A percentile compares a stretch with the other conserved stretches of the same genome.
These are phyloP conservation scores for Naganishia randhawae DNA, from an alignment of 768 basidiomycete genomes.

Conservation along the genomic window DNA sequence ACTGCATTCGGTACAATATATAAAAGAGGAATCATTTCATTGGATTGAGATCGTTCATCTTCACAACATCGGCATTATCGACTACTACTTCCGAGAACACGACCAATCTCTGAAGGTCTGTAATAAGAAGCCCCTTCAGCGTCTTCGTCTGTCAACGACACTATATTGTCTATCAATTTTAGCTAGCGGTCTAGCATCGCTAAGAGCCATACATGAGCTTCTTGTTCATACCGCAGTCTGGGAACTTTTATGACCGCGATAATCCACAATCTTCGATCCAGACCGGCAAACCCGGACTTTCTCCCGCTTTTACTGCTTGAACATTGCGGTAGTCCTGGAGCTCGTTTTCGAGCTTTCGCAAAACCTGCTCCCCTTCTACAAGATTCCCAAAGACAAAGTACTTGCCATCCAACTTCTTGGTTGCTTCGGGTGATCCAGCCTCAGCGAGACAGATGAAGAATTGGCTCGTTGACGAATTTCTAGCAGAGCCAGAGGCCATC, in stretches of 20 bases:
- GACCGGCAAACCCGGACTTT: background rate
- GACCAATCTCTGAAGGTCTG: too few species aligned
- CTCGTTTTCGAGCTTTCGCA: conserved; percentile 39
- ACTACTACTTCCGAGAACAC: too few species aligned
- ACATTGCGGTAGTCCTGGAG: background rate
- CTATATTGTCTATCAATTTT: too few species aligned
- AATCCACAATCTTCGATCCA: conserved; percentile 9
- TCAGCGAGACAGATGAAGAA: conserved; percentile 43
- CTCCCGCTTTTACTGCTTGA: background rate
- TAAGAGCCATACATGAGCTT: background rate
- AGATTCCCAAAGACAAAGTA: conserved; percentile 56
- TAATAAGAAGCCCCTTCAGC: too few species aligned
- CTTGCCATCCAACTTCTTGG: conserved; percentile 57
- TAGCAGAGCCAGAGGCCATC: conserved; percentile 59
- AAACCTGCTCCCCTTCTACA: conserved; percentile 47
- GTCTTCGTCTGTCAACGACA: too few species aligned
- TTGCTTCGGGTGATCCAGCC: conserved; percentile 34
- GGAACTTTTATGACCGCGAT: background rate
- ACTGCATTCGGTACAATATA: too few species aligned
- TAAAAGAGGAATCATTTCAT: too few species aligned
- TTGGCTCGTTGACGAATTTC: conserved; percentile 40
- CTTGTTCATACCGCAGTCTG: background rate
- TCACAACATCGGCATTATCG: too few species aligned
- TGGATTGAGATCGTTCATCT: too few species aligned
- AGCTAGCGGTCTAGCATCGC: too few species aligned